Conservation (phyloP, 768 basidiomycete species). For the Gyrodon lividus region DNA sequence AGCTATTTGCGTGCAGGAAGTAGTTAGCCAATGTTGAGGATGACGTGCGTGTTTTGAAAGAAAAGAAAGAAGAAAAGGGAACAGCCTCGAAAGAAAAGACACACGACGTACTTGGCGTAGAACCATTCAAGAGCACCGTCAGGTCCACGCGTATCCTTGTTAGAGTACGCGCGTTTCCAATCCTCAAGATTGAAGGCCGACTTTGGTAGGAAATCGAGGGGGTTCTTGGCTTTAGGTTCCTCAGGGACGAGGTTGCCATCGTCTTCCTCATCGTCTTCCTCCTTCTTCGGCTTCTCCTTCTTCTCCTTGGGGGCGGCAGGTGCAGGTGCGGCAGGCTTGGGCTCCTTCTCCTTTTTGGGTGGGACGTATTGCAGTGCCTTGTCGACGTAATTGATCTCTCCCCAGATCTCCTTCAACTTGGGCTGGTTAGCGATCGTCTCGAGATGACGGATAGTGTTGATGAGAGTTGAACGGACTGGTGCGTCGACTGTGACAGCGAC, state of each 20-base stretch:
- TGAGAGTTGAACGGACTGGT: slow-evolving; percentile 58
- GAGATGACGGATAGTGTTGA: slow-evolving; percentile 79
- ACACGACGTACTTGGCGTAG: slow-evolving; percentile 75
- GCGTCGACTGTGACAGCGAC: slow-evolving; percentile 65
- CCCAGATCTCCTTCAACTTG: slow-evolving; percentile 65
- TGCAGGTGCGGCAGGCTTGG: slow-evolving; percentile 45
- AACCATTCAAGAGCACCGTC: slow-evolving; percentile 91
- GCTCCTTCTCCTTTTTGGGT: slow-evolving; percentile 77
- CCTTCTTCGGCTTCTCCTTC: slow-evolving; percentile 61
- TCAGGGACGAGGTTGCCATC: slow-evolving; percentile 71
- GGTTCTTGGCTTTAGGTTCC: slow-evolving; percentile 93
- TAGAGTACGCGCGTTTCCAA: slow-evolving; percentile 98
- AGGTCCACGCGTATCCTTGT: slow-evolving; percentile 90
- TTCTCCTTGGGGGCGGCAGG: slow-evolving; percentile 44
- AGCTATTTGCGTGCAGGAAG: slow-evolving; percentile 44
- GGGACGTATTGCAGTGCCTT: slow-evolving; percentile 70
- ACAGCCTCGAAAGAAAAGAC: background rate
- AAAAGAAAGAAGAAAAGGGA: too few species aligned
- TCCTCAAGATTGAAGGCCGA: slow-evolving; percentile 88
- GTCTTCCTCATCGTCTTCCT: slow-evolving; percentile 65
- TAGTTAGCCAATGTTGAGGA: slow-evolving; percentile 3
- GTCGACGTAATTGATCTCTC: slow-evolving; percentile 58
- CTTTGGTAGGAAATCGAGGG: slow-evolving; percentile 88
- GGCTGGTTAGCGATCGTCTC: slow-evolving; percentile 90
- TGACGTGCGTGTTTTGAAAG: background rate